Base-by-base conservation (phyloP, 1,284 basidiomycete genomes). In the Paramarasmius palmivorus region DNA sequence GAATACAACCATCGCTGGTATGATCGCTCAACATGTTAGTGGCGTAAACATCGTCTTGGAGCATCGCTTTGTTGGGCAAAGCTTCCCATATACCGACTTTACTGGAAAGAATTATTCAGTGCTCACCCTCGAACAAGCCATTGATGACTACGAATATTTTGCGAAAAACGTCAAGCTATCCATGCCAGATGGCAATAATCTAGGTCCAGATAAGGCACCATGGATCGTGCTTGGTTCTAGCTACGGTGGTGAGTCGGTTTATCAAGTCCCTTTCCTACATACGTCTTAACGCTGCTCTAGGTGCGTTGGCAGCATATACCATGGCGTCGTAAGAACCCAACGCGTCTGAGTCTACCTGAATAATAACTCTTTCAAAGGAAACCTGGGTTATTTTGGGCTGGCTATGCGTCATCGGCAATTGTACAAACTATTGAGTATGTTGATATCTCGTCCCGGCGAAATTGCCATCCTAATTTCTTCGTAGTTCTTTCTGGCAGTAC, bases 111-210 rank as follows among this genome's bases (percentile, higher is more conserved):
- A 80, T 61, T 71, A 90, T 48, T 67, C 71, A 49, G 61, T 81
- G 12, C 82, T 84, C 63, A 89, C 84, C 2, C 77, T 90, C 45
- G 81, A 88, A 62, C 88, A 90, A 69, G 83, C 84, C 17, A 81
- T 87, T 50, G 81, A 88, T 50, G 88, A 90, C 62, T 67, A 89
- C 25, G 83, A 75, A 37, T 88, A 86, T 68, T 91, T 90, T 62
- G 78, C 84, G 10, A 72, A 83, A 58, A 88, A 79, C 59, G 87
- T 82, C 2, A 68, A 79, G 26, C 73, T 90, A 35, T 82, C 87
- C 1, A 84, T 85, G 79, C 84, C 85, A 0, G 76, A 79, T 41
- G 88, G 88, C 4, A 75, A 80, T 56, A 63, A 72, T 41, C 53
- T 88, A 10, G 76, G 75, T 23, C 83, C 86, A 1, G 74, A 73